phyloP scores from a whole-genome alignment of 148 eudicot genomes.

The Cornus controversa region DNA sequence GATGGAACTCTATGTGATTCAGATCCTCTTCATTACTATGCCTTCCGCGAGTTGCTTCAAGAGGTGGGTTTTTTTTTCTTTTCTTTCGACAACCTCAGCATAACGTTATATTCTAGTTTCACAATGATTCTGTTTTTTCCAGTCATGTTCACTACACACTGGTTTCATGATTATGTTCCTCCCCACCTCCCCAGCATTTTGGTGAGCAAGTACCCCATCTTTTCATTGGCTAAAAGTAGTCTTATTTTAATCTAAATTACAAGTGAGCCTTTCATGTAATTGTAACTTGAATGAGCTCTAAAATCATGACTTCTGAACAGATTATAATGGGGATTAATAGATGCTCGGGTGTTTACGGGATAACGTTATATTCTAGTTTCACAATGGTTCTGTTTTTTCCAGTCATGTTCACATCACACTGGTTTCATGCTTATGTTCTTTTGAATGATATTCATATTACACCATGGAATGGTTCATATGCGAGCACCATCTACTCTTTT shows the following conservation, averaged over 20 bases:
- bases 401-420: background rate
- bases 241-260: background rate
- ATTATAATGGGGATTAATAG: background rate
- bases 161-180: background rate
- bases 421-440: background rate
- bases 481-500: background rate
- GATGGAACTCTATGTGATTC: constrained; percentile 98
- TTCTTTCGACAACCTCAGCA: background rate
- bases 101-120: background rate
- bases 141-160: background rate
- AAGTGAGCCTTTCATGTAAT: constrained; percentile 1
- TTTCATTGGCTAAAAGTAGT: background rate
- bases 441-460: too few relatives aligned
- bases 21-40: constrained; percentile 77
- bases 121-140: background rate
- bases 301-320: background rate
- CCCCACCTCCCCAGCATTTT: too few relatives aligned
- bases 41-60: constrained; percentile 82
- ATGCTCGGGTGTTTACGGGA: background rate
- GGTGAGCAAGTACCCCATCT: background rate
- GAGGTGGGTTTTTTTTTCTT: constrained; percentile 43
- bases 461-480: background rate
- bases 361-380: background rate
- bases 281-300: background rate
- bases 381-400: background rate